A percentile compares a stretch with the other conserved stretches of the same genome.
phyloP scores from a whole-genome alignment of 257 asterid genomes.

The Coffea eugenioides region DNA sequence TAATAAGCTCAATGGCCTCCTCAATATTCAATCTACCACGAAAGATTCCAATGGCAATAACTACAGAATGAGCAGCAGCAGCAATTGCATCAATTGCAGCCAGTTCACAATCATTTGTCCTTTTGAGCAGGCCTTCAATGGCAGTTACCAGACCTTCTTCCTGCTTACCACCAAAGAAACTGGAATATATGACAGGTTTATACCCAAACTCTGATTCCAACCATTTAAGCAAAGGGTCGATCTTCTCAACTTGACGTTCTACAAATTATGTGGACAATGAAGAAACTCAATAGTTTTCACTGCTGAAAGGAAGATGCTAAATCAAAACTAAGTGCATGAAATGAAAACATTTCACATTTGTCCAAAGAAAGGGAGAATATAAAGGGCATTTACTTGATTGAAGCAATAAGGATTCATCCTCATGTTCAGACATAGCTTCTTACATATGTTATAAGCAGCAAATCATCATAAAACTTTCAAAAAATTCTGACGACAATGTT shows the following conservation, averaged over 20 bases:
- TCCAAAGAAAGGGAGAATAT: background rate
- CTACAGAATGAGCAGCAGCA: conserved; percentile 81
- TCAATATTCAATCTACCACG: conserved; percentile 65
- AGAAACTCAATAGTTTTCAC: background rate
- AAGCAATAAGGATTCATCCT: too few relatives aligned
- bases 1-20: conserved; percentile 77
- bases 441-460: too few relatives aligned
- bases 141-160: conserved; percentile 63
- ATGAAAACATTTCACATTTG: too few relatives aligned
- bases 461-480: too few relatives aligned
- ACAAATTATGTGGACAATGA: conserved; percentile 12
- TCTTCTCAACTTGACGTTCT: conserved; percentile 83
- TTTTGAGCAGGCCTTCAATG: conserved; percentile 57
- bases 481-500: too few relatives aligned
- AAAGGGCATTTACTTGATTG: background rate
- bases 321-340: too few relatives aligned
- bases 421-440: too few relatives aligned
- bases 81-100: conserved; percentile 89
- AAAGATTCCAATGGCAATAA: conserved; percentile 65
- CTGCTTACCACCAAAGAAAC: conserved; percentile 89
- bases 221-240: conserved; percentile 79
- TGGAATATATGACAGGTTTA: conserved; percentile 65
- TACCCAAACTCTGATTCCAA: conserved; percentile 77
- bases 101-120: conserved; percentile 63
- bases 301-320: too few relatives aligned